phyloP scores from a whole-genome alignment of 495 filamentous ascomycete species.

The Neurospora tetraspora region DNA sequence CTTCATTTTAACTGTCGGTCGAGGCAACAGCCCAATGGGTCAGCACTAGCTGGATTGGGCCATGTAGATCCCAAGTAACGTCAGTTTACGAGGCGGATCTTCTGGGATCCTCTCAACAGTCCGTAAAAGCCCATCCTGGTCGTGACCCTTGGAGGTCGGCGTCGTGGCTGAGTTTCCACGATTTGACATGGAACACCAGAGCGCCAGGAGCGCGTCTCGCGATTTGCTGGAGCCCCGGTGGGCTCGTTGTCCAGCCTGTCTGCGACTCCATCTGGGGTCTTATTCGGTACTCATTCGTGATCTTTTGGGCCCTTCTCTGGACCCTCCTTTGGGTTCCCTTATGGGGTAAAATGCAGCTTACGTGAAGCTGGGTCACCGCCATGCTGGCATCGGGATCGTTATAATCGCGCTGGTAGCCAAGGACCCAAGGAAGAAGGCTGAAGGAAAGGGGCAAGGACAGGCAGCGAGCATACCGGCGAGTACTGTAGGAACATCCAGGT shows the following conservation, averaged over 20 bases:
- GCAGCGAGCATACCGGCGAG: neutral
- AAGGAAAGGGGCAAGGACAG: neutral
- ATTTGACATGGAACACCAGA: neutral
- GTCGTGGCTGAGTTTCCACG: neutral
- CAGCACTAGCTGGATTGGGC: neutral
- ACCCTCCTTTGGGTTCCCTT: neutral
- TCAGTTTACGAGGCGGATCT: neutral
- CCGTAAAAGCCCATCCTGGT: neutral
- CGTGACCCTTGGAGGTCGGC: neutral
- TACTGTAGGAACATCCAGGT: neutral
- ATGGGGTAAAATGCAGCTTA: neutral
- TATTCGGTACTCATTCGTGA: neutral
- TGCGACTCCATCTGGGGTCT: neutral
- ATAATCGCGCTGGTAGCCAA: neutral
- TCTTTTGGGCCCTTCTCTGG: neutral
- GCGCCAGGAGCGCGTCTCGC: neutral
- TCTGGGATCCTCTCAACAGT: neutral
- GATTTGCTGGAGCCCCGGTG: neutral
- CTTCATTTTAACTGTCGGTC: neutral
- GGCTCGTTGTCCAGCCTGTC: neutral
- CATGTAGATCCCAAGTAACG: neutral
- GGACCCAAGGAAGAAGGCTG: neutral
- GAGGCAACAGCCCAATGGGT: neutral
- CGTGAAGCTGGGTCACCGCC: neutral
- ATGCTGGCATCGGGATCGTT: neutral